Percentiles rank a stretch among this genome's conserved stretches.
Evolutionary conservation across 768 basidiomycete genomes (phyloP).

Genomic region (Lentinula boryana): DNA sequence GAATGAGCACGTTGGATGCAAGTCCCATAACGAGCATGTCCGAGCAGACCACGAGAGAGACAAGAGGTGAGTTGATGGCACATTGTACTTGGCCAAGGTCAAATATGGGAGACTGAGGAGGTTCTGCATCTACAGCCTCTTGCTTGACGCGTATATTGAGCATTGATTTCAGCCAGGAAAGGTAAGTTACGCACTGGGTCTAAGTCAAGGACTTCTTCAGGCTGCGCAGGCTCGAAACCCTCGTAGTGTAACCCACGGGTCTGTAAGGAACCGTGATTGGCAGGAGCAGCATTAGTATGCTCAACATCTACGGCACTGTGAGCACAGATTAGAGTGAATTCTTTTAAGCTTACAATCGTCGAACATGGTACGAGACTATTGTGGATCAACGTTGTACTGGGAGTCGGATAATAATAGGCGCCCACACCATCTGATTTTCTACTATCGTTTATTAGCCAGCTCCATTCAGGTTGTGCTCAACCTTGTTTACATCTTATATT

Average conservation of each 20-base stretch:
- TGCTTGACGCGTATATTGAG: slow-evolving; percentile 22
- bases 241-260: slow-evolving; percentile 60
- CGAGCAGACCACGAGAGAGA: slow-evolving; percentile 78
- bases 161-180: slow-evolving; percentile 11
- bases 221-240: slow-evolving; percentile 77
- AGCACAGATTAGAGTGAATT: not conserved
- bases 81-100: slow-evolving; percentile 88
- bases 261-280: slow-evolving; percentile 38
- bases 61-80: slow-evolving; percentile 76
- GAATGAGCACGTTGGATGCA: slow-evolving; percentile 66
- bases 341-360: slow-evolving; percentile 51
- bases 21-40: slow-evolving; percentile 86
- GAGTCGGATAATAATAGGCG: not conserved
- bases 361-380: slow-evolving; percentile 48
- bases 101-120: slow-evolving; percentile 55
- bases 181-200: slow-evolving; percentile 25
- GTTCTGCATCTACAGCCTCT: slow-evolving; percentile 21
- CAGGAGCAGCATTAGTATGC: slow-evolving; percentile 57
- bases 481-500: no score
- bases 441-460: no score
- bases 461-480: no score
- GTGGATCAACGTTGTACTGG: not conserved
- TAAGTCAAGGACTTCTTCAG: slow-evolving; percentile 42
- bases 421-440: not conserved
- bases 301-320: slow-evolving; percentile 66